Evolutionary conservation across 2,329 filamentous ascomycete species (phyloP), one percentile per base, ranked within the genome.

Genomic region (Dothiorella sarmentorum): DNA sequence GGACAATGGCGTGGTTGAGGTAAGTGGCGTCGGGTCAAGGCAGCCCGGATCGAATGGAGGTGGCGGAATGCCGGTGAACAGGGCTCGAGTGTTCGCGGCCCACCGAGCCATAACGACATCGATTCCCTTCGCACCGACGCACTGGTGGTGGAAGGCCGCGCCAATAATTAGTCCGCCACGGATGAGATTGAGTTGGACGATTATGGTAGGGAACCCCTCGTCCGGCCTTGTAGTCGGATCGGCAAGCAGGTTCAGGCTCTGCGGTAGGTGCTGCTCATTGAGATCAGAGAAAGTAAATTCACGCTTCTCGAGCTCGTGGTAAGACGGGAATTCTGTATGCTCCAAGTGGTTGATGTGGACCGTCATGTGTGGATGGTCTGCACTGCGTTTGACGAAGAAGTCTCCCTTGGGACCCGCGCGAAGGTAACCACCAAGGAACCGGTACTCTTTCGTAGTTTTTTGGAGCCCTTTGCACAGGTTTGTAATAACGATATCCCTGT

Each of bases 111-210:
- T 29, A 52, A 70, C 62, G 6, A 60, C 64, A 40, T 70, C 65
- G 29, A 65, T 65, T 11, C 69, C 66, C 13, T n/a, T 20, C 4
- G 63, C 65, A 24, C 69, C 61, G 13, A 49, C 61, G 43, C 62
- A 60, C 11, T 59, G 51, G 59, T 71, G 69, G 37, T 68, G 65
- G 10, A 69, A 49, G 13, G 67, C 67, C 9, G 64, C 20, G 13
- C 53, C 67, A 10, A 71, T 47, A 24, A 71, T 61, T 10, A 70
- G 31, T 15, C 68, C 68, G 26, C 67, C 66, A 9, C 40, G 51
- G 52, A 71, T 67, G 42, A 71, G 68, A 52, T 62, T 71, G 55
- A 65, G 24, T 56, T 71, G 68, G 11, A 67, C 62, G 9, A 60
- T 61, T 7, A 64, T 58, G 15, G 62, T 18, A 13, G 35, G 29